Conservation (phyloP, 164 flowering plant genomes). For the Echeveria elegans region DNA sequence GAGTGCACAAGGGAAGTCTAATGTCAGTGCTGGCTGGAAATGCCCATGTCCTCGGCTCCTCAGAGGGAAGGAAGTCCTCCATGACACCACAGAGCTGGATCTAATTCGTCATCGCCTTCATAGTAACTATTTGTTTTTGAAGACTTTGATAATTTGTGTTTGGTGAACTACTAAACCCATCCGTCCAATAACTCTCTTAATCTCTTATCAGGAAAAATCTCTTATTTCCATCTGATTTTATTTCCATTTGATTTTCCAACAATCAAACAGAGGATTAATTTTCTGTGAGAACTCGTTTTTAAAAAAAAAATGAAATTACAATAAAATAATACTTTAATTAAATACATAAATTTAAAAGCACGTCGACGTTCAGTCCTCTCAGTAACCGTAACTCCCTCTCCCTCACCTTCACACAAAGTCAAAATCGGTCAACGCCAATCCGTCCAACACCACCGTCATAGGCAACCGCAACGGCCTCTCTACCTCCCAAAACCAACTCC, state of each 20-base stretch:
- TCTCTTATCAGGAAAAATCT: too few species aligned
- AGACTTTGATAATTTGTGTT: too few species aligned
- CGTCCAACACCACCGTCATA: constrained; percentile 24
- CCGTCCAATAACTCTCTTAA: too few species aligned
- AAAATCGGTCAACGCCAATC: constrained; percentile 5
- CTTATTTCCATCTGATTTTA: too few species aligned
- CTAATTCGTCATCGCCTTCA: not conserved
- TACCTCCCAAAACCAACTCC: constrained; percentile 13
- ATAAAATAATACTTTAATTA: too few species aligned
- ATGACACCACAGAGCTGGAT: not conserved
- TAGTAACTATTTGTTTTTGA: too few species aligned
- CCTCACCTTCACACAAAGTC: not conserved
- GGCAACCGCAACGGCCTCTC: constrained; percentile 59
- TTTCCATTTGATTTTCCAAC: too few species aligned
- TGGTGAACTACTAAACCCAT: too few species aligned
- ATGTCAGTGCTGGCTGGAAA: not conserved
- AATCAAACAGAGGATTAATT: too few species aligned
- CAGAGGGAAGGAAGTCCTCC: not conserved
- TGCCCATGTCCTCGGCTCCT: not conserved
- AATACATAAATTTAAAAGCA: not conserved
- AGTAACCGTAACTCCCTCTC: not conserved
- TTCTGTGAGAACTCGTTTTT: too few species aligned
- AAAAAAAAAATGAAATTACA: too few species aligned
- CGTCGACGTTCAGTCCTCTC: not conserved
- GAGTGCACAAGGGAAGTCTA: not conserved